phyloP scores from a whole-genome alignment of 1,284 basidiomycete species.

The Clitocybe nebularis region DNA sequence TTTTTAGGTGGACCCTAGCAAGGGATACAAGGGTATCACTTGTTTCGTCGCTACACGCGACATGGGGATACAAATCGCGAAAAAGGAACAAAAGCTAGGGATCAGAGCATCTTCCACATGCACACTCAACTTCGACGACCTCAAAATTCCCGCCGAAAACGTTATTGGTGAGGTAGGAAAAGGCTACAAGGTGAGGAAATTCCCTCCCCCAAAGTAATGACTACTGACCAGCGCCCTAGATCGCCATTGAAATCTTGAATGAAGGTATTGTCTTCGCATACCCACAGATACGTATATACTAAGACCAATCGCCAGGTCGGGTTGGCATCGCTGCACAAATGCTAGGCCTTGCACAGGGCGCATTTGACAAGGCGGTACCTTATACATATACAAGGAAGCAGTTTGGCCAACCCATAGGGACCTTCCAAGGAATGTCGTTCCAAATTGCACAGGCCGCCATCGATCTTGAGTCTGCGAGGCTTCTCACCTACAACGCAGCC shows the following conservation, averaged over 20 bases:
- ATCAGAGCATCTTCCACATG: constrained; percentile 98
- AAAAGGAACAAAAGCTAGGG: constrained; percentile 98
- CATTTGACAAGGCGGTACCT: constrained; percentile 89
- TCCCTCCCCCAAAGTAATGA: neutral
- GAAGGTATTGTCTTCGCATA: constrained; percentile 53
- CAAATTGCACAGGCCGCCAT: constrained; percentile 89
- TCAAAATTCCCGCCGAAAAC: constrained; percentile 91
- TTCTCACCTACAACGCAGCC: constrained; percentile 97
- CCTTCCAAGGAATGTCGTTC: constrained; percentile 95
- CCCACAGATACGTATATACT: too few species aligned
- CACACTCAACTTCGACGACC: constrained; percentile 93
- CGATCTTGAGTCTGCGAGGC: constrained; percentile 88
- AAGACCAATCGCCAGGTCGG: constrained; percentile 51
- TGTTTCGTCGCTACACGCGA: constrained; percentile 96
- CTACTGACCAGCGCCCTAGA: constrained; percentile 32
- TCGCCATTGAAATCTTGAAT: constrained; percentile 97
- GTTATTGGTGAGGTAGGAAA: constrained; percentile 91
- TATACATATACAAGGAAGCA: constrained; percentile 94
- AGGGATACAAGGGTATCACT: constrained; percentile 99
- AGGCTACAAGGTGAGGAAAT: constrained; percentile 77
- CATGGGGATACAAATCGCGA: constrained; percentile 96
- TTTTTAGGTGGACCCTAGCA: constrained; percentile 75
- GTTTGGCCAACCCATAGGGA: constrained; percentile 90
- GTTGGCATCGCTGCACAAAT: constrained; percentile 98
- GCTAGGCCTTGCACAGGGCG: constrained; percentile 96